phyloP scores from a whole-genome alignment of 106 monocot genomes.

The Dactylorhiza incarnata region DNA sequence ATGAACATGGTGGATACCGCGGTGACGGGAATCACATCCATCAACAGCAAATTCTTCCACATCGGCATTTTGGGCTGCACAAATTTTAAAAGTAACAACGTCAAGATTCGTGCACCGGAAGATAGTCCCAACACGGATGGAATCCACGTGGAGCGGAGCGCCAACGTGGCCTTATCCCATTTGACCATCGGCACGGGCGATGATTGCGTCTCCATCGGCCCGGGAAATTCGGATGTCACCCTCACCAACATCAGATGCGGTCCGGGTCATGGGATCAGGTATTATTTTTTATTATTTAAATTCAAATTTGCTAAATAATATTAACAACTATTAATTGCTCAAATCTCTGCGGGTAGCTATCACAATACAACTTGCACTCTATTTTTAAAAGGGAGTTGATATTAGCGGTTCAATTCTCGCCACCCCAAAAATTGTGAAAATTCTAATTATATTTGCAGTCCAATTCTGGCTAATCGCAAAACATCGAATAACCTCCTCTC shows the following conservation, averaged over 20 bases:
- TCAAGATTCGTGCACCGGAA: conserved; percentile 46
- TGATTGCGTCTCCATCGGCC: conserved; percentile 73
- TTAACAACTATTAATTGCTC: too few relatives aligned
- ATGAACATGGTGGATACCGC: conserved; percentile 15
- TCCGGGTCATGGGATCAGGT: conserved; percentile 76
- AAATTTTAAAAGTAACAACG: conserved; percentile 16
- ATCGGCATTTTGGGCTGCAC: conserved; percentile 19
- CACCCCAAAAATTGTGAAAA: too few relatives aligned
- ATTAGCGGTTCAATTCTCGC: too few relatives aligned
- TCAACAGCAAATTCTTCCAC: conserved; percentile 76
- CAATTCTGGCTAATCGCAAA: too few relatives aligned
- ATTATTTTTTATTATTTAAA: too few relatives aligned
- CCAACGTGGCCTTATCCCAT: conserved; percentile 22
- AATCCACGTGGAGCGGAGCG: conserved; percentile 46
- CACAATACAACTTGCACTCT: too few relatives aligned
- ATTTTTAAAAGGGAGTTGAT: too few relatives aligned
- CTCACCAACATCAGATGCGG: conserved; percentile 41
- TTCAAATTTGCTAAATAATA: too few relatives aligned
- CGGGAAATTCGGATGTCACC: conserved; percentile 19
- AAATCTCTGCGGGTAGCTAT: too few relatives aligned
- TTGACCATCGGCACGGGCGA: conserved; percentile 55
- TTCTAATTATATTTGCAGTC: too few relatives aligned
- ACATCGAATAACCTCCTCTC: too few relatives aligned
- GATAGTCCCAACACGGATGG: conserved; percentile 80
- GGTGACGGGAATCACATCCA: conserved; percentile 34